These are phyloP conservation scores for Amylocystis lapponica DNA, from an alignment of 768 basidiomycete species.

Conservation along the genomic window DNA sequence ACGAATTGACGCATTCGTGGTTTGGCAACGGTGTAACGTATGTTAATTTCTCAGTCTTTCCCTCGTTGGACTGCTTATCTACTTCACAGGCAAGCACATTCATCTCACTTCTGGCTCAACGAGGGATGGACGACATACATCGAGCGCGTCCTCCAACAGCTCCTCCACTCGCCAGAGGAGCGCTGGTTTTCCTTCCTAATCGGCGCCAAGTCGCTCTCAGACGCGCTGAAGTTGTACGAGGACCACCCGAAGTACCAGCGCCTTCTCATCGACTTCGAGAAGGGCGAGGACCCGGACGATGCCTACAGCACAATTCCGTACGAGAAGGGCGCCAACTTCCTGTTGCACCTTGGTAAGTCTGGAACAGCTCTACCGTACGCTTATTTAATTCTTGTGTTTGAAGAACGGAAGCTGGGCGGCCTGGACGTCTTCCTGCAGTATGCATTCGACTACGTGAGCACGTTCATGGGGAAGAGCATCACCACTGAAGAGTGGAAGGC, in stretches of 20 bases:
- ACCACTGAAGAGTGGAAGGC: constrained; percentile 80
- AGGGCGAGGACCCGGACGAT: constrained; percentile 73
- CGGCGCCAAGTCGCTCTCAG: constrained; percentile 65
- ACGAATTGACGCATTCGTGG: constrained; percentile 85
- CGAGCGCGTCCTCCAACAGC: constrained; percentile 71
- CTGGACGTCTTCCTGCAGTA: constrained; percentile 82
- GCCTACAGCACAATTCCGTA: constrained; percentile 76
- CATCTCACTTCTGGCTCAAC: constrained; percentile 84
- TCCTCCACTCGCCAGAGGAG: constrained; percentile 65
- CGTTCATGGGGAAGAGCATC: constrained; percentile 79
- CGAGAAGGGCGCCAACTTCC: constrained; percentile 85
- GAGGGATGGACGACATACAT: constrained; percentile 95
- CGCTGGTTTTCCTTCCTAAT: constrained; percentile 79
- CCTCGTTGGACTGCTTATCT: background rate
- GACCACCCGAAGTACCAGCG: constrained; percentile 70
- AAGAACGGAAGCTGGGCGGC: constrained; percentile 74
- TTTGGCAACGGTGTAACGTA: constrained; percentile 89
- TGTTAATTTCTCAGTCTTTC: constrained; percentile 12
- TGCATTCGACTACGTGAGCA: constrained; percentile 73
- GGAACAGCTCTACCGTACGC: background rate
- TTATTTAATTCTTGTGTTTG: background rate
- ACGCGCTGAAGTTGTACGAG: constrained; percentile 58
- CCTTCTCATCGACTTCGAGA: constrained; percentile 68
- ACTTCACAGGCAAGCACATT: constrained; percentile 52
- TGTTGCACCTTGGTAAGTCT: constrained; percentile 70